Percentiles rank a stretch among this genome's conserved stretches.
phyloP scores from a whole-genome alignment of 2,329 filamentous ascomycete species.

The Cryphonectria radicalis region DNA sequence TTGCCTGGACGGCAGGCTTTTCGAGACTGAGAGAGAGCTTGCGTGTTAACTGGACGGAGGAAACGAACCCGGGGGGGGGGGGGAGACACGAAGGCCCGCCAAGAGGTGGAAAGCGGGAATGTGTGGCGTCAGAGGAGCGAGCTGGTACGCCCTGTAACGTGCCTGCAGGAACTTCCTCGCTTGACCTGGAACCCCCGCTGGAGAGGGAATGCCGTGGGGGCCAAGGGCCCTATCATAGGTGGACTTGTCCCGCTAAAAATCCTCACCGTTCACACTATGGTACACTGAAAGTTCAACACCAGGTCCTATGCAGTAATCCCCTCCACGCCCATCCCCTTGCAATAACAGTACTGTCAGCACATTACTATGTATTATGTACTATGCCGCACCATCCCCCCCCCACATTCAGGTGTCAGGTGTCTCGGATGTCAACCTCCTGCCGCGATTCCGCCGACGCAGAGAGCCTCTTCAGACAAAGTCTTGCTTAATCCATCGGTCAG shows the following conservation, averaged over 20 bases:
- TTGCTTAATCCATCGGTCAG: background rate
- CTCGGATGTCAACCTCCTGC: constrained; percentile 15
- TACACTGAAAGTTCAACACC: background rate
- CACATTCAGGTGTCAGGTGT: constrained; percentile 8
- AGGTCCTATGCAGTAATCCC: too few relatives aligned
- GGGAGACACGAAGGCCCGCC: background rate
- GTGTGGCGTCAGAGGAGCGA: background rate
- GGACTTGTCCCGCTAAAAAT: background rate
- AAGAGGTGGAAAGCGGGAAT: background rate
- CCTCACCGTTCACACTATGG: background rate
- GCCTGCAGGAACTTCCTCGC: background rate
- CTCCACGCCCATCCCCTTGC: too few relatives aligned
- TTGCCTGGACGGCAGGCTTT: background rate
- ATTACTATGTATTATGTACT: background rate
- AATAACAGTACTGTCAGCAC: background rate
- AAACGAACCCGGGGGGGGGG: background rate
- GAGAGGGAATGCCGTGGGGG: background rate
- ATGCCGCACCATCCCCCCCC: background rate
- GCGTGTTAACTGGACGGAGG: background rate
- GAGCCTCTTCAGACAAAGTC: constrained; percentile 3
- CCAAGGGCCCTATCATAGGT: background rate
- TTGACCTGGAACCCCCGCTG: background rate
- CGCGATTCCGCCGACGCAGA: constrained; percentile 13
- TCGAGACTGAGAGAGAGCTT: background rate
- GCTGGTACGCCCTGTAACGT: background rate